A percentile compares a stretch with the other conserved stretches of the same genome.
These are phyloP conservation scores for Pelargonium citronellum DNA, from an alignment of 441 rosid species.

Conservation along the genomic window DNA sequence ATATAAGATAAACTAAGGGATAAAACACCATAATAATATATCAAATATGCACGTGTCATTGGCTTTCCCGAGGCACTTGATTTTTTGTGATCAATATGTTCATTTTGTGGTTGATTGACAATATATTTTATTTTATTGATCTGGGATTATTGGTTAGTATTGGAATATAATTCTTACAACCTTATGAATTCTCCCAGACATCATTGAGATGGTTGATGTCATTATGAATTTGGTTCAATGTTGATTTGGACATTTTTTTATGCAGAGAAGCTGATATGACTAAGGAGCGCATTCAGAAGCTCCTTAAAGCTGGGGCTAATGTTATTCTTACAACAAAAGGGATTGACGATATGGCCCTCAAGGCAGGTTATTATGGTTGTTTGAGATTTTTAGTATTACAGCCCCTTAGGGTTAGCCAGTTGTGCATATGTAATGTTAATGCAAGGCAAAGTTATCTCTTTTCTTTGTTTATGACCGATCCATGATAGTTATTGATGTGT, in stretches of 20 bases:
- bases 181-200: neutral
- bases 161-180: neutral
- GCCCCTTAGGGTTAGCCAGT: neutral
- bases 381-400: neutral
- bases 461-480: neutral
- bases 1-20: no score
- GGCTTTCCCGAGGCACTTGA: neutral
- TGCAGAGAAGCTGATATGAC: conserved; percentile 95
- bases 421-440: neutral
- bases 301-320: conserved; percentile 93
- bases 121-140: no score
- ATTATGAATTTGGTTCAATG: neutral
- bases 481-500: neutral
- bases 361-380: conserved; percentile 34
- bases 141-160: neutral
- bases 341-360: conserved; percentile 98
- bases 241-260: neutral
- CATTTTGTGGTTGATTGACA: neutral
- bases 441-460: neutral
- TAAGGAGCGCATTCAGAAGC: conserved; percentile 87
- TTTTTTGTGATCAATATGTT: neutral
- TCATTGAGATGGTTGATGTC: neutral
- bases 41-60: no score
- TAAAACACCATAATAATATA: no score
- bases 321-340: conserved; percentile 93